phyloP scores from a whole-genome alignment of 192 early-diverging fungal species.

The Rhizoclosmatium sp. region DNA sequence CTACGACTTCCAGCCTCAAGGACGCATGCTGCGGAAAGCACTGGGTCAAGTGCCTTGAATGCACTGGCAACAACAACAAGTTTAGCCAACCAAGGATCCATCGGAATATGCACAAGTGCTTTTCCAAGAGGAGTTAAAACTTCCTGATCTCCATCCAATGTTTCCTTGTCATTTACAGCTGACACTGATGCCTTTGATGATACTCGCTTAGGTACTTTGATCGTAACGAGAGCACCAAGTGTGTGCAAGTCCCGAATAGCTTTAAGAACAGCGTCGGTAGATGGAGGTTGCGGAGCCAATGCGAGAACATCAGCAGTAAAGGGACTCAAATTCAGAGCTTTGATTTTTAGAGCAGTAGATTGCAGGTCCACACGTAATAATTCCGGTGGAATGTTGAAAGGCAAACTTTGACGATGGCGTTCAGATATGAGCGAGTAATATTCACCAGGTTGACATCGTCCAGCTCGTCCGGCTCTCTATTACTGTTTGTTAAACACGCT shows the following conservation, averaged over 20 bases:
- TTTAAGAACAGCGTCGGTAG: slow-evolving; percentile 33
- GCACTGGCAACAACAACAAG: slow-evolving; percentile 75
- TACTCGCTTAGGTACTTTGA: neutral
- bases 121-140: slow-evolving; percentile 70
- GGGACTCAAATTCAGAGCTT: slow-evolving; percentile 67
- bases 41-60: slow-evolving; percentile 76
- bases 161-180: neutral
- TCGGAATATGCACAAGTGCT: slow-evolving; percentile 64
- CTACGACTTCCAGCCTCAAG: slow-evolving; percentile 59
- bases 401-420: slow-evolving; percentile 42
- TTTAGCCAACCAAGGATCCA: slow-evolving; percentile 76
- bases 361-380: slow-evolving; percentile 83
- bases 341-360: slow-evolving; percentile 69
- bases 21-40: slow-evolving; percentile 69
- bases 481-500: slow-evolving; percentile 60
- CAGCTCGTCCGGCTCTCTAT: slow-evolving; percentile 86
- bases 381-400: slow-evolving; percentile 69
- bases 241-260: slow-evolving; percentile 47
- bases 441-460: slow-evolving; percentile 73
- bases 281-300: slow-evolving; percentile 54
- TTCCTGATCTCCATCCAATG: slow-evolving; percentile 44
- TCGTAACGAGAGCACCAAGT: slow-evolving; percentile 44
- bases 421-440: slow-evolving; percentile 62
- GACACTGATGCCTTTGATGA: neutral
- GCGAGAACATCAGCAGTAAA: slow-evolving; percentile 42